Base-by-base conservation (phyloP, 2,329 filamentous ascomycete species). In the Exophiala sp. region DNA sequence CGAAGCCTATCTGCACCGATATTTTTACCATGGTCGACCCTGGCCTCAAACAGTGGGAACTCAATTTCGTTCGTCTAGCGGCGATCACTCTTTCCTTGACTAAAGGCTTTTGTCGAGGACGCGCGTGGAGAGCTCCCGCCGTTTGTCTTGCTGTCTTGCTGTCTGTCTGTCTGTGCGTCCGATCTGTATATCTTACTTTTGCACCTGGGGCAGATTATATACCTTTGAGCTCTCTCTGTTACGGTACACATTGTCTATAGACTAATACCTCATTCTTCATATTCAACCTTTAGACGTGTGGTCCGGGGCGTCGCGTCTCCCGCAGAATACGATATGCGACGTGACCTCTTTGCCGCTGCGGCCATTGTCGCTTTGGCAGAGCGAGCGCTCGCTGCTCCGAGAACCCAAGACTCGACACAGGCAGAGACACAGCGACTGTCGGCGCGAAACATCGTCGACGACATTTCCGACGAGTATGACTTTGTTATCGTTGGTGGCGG, bases 401-500 rank as follows among this genome's bases (percentile, higher is more conserved):
- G 58, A 1, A 57, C 50, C 7, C 53, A 55, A 37, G 62, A 62
- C 7, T 53, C 64, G 24, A 5, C 34, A 18, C 14, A 37, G 34
- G 53, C 58, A 4, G 49, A 53, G n/a, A 11, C 49, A 10, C 46
- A 58, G 35, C 29, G 48, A 14, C 47, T 55, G 59, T 62, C 47
- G 50, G 62, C 50, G 59, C 62, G 32, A 38, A 53, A 55, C 39
- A 55, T 58, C 27, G 54, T 58, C 21, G 46, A 48, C 22, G 19
- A 63, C 51, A 62, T 66, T 38, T 47, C 50, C 1, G 60, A 64
- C 35, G 55, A 61, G 1, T 63, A 61, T 32, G 63, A 66, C 55
- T 65, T 63, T 34, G 60, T 66, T 16, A 56, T 66, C 46, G 54
- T 66, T 18, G 65, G 65, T 5, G 64, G 59, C 29, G 65, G 64